Evolutionary conservation across 345 rosid genomes (phyloP), one percentile per base, ranked within the genome.

Genomic region (Populus davidiana): DNA sequence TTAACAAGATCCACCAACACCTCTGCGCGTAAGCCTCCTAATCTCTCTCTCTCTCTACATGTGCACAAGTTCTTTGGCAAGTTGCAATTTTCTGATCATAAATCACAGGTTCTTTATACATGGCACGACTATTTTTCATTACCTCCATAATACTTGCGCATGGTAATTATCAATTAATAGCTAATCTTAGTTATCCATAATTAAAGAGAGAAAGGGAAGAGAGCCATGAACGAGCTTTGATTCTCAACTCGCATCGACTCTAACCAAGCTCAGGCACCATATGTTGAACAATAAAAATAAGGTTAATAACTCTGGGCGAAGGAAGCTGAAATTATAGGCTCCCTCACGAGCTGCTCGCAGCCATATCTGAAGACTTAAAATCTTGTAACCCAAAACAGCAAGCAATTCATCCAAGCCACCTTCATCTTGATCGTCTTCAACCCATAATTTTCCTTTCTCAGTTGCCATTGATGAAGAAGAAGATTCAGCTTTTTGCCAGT

Each of bases 1-100:
- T 87, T 43, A 90, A 87, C 81, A 86, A 87, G 75, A 88, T 92
- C 80, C 97, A 94, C 80, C 92, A 89, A 35, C 94, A 92, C 89
- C 96, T 91, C 79, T 92, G 96, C 92, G 94, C 98, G 94, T 92
- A 83, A 69, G 66, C 49, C 35, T 25, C 39, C 17, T 67, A 11
- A 41, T 59, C 17, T 36, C 20, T 7, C 61, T 1, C 52, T 47
- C 43, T 39, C 43, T 25, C 54, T 54, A 0, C 25, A 20, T 4
- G 25, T 21, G 25, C 23, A 8, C 62, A 21, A 54, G 11, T 54
- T 54, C 25, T 54, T 21, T 21, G 61, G 1, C n/a, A 52, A 52
- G 5, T 1, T 52, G n/a, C n/a, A 18, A 52, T 52, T 52, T 8
- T 50, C 56, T 50, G 59, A 50, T 50, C 25, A 52, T 52, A 52